Base-by-base conservation (phyloP, 495 filamentous ascomycete genomes). In the Paragyromitra xinjiangensis region DNA sequence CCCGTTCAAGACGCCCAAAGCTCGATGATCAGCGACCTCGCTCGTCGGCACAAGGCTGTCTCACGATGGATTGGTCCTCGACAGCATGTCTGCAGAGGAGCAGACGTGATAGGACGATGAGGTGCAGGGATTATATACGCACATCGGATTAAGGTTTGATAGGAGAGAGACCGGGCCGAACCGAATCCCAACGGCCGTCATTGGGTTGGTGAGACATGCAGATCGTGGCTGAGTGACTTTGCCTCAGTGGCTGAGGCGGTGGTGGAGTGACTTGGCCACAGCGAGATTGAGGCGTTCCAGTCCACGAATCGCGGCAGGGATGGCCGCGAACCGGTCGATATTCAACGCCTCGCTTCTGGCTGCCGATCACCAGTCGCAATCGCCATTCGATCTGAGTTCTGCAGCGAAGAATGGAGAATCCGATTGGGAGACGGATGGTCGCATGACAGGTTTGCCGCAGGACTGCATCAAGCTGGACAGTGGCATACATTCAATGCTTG, bases 71-170 rank as follows among this genome's bases (percentile, higher is more conserved):
- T 11, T 48, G 44, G 44, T 48, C 16, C 44, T 48, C 16, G 44
- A 16, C 11, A 16, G 4, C 7, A 55, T 4, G 22, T 9, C 8
- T 58, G 53, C 22, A 26, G 53, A 51, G 26, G 29, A 39, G 12
- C 26, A 42, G 34, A 9, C 14, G 8, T 63, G 37, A 63, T 40
- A 40, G 59, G 59, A 42, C 22, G 39, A 61, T n/a, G 29, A 16
- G 26, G 56, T 61, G 24, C 56, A 61, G 56, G 26, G 26, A 16
- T 51, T 51, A 51, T 48, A n/a, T 48, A 48, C 6, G 12, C n/a
- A 16, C 29, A 39, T 63, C n/a, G 6, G 37, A 63, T 63, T 63
- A 63, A 63, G 59, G 39, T 63, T 63, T 63, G 39, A 63, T 61
- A 24, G 2, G 37, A 44, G 34, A 63, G 34, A 24, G 9, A 11